Evolutionary conservation across 768 basidiomycete species (phyloP).

Genomic region (Lactarius vividus): DNA sequence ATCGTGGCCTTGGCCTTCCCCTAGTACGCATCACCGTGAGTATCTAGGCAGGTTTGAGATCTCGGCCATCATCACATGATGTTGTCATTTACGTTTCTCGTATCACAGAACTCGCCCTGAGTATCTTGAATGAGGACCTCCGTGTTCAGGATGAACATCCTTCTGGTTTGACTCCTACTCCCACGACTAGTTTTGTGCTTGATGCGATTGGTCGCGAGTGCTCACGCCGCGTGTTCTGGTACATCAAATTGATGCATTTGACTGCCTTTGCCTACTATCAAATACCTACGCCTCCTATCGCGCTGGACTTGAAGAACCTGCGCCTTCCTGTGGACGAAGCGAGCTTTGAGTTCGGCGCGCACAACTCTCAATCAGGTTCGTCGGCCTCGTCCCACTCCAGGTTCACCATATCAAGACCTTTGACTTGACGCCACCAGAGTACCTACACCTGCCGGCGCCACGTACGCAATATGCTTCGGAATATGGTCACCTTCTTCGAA

Average conservation of each 20-base stretch:
- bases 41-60: neutral
- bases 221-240: constrained; percentile 79
- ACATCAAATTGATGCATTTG: constrained; percentile 61
- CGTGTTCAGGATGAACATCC: constrained; percentile 63
- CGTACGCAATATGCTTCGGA: constrained; percentile 64
- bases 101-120: constrained; percentile 56
- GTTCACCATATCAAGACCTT: neutral
- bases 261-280: constrained; percentile 42
- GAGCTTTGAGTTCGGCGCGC: constrained; percentile 59
- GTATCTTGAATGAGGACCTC: constrained; percentile 64
- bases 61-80: constrained; percentile 7
- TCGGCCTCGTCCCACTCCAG: constrained; percentile 2
- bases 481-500: constrained; percentile 72
- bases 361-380: constrained; percentile 25
- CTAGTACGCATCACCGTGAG: constrained; percentile 33
- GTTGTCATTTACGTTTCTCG: constrained; percentile 14
- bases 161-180: constrained; percentile 55
- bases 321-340: constrained; percentile 80
- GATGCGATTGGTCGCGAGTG: constrained; percentile 71
- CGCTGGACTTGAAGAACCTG: constrained; percentile 51
- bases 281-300: constrained; percentile 38
- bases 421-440: constrained; percentile 46
- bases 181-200: constrained; percentile 57
- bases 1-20: constrained; percentile 27
- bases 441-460: constrained; percentile 60